Conservation (phyloP, 805 yeast genomes). For the Wickerhamiella sergipiensis region DNA sequence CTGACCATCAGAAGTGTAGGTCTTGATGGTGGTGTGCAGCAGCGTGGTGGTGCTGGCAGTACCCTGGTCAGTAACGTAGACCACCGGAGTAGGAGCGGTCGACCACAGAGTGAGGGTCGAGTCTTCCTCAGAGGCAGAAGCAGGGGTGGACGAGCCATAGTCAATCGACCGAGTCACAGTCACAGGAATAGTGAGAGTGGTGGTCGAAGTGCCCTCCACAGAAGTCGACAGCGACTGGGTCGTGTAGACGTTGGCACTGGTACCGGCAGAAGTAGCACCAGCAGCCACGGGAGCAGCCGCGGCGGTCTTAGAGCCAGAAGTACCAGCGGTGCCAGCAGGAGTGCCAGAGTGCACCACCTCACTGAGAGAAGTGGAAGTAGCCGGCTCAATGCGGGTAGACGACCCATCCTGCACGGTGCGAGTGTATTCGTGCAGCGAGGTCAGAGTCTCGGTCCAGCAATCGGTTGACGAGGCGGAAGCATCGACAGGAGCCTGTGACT, state of each 20-base stretch:
- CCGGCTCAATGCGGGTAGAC: constrained; percentile 1
- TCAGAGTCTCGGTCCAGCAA: constrained; percentile 8
- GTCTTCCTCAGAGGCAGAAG: background rate
- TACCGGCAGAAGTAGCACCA: background rate
- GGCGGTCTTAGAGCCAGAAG: constrained; percentile 1
- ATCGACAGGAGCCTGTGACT: background rate
- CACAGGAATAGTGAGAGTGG: constrained; percentile 4
- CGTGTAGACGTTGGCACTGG: background rate
- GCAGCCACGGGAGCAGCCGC: background rate
- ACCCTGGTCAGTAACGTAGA: constrained; percentile 2
- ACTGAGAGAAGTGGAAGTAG: background rate
- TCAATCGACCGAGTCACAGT: constrained; percentile 6
- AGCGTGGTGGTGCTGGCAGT: constrained; percentile 6
- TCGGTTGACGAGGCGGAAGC: constrained; percentile 1
- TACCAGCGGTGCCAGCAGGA: background rate
- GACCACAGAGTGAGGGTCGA: constrained; percentile 9
- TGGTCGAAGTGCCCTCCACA: constrained; percentile 9
- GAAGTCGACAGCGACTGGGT: constrained; percentile 4
- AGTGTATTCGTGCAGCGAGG: constrained; percentile 3
- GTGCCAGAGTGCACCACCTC: background rate
- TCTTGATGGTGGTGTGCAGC: constrained; percentile 6
- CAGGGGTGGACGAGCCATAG: background rate
- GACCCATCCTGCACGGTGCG: background rate
- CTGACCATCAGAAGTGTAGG: constrained; percentile 11
- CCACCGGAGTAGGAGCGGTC: constrained; percentile 11